Evolutionary conservation across 768 basidiomycete genomes (phyloP).

Genomic region (Termitomyces sp.): DNA sequence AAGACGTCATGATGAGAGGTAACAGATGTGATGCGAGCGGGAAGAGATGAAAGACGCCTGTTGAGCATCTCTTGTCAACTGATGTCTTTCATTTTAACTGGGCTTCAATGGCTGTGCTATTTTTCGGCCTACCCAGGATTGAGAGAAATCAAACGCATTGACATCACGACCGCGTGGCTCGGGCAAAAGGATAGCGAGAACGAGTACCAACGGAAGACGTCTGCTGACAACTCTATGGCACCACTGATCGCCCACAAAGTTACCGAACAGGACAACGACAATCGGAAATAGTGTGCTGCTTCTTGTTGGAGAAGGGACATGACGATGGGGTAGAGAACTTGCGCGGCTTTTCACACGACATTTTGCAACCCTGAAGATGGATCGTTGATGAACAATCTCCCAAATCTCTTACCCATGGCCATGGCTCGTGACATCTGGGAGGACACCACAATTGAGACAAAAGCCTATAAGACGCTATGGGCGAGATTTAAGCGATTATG

Average conservation of each 20-base stretch:
- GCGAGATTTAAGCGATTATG: constrained; percentile 2
- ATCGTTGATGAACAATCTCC: constrained; percentile 10
- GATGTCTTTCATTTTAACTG: constrained; percentile 11
- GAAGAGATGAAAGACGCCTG: not conserved
- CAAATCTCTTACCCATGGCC: not conserved
- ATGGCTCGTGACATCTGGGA: not conserved
- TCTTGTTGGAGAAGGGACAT: constrained; percentile 14
- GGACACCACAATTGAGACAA: not conserved
- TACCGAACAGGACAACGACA: constrained; percentile 11
- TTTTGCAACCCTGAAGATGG: constrained; percentile 8
- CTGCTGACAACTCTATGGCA: constrained; percentile 13
- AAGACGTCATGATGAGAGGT: constrained; percentile 15
- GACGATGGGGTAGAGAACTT: not conserved
- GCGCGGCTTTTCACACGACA: constrained; percentile 11
- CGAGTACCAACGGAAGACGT: constrained; percentile 2
- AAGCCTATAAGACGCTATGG: not conserved
- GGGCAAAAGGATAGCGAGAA: not conserved
- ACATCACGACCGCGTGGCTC: constrained; percentile 12
- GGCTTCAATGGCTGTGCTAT: constrained; percentile 7
- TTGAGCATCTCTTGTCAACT: not conserved
- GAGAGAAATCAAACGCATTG: constrained; percentile 1
- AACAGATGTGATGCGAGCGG: constrained; percentile 7
- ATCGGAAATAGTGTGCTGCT: constrained; percentile 9
- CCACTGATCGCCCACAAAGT: constrained; percentile 9
- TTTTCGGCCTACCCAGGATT: constrained; percentile 2